These are phyloP conservation scores for Xerocomellus chrysenteron DNA, from an alignment of 768 basidiomycete species.

Conservation along the genomic window DNA sequence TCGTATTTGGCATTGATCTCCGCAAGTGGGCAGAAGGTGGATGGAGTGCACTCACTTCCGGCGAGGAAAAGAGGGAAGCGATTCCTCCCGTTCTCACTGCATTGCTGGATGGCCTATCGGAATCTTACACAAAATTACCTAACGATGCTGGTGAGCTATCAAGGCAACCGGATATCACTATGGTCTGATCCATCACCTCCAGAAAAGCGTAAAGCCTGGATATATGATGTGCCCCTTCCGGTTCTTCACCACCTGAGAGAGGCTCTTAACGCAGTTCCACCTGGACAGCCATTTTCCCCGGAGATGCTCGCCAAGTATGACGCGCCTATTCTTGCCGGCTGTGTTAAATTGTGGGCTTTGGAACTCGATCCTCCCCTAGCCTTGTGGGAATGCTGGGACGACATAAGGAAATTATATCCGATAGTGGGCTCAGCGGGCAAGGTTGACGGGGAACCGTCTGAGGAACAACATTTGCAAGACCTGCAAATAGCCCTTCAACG, in stretches of 20 bases:
- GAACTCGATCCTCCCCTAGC: slow-evolving; percentile 87
- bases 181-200: slow-evolving; percentile 5
- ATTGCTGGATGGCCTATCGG: slow-evolving; percentile 60
- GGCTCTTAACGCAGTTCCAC: slow-evolving; percentile 70
- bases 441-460: slow-evolving; percentile 49
- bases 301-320: slow-evolving; percentile 75
- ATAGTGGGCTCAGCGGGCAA: slow-evolving; percentile 58
- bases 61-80: slow-evolving; percentile 57
- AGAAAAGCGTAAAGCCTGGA: slow-evolving; percentile 91
- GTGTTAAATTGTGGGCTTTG: slow-evolving; percentile 86
- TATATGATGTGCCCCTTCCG: slow-evolving; percentile 88
- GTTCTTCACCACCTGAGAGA: slow-evolving; percentile 86
- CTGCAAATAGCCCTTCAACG: slow-evolving; percentile 62
- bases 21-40: slow-evolving; percentile 88
- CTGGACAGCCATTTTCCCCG: slow-evolving; percentile 42
- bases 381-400: slow-evolving; percentile 90
- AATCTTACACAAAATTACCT: slow-evolving; percentile 59
- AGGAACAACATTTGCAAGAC: slow-evolving; percentile 62
- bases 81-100: slow-evolving; percentile 75
- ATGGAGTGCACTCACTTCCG: slow-evolving; percentile 57
- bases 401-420: slow-evolving; percentile 85
- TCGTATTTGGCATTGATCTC: slow-evolving; percentile 89
- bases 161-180: background rate
- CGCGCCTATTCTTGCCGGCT: slow-evolving; percentile 80
- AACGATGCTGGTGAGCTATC: slow-evolving; percentile 58